Evolutionary conservation across 768 basidiomycete species (phyloP), one percentile per base, ranked within the genome.

Genomic region (Ephemerocybe angulata): DNA sequence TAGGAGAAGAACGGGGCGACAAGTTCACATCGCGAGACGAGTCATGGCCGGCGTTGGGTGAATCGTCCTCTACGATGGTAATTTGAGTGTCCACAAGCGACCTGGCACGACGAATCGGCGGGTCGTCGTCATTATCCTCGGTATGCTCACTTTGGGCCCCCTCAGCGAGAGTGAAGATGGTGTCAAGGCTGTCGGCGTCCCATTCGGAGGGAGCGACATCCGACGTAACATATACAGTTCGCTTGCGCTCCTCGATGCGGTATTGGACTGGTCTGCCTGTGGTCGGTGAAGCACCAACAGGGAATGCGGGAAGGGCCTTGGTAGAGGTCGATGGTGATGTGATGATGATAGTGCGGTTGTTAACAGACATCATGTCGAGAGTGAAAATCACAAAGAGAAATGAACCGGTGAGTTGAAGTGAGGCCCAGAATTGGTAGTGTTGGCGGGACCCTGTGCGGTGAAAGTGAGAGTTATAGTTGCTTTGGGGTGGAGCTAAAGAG

Each of bases 201-300:
- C 75, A 78, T 52, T 79, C 70, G 27, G 72, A 65, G 1, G 75
- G 77, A 25, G 72, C 69, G 29, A 71, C 64, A 58, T 78, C 76
- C 15, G 75, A 75, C 17, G 74, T 70, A 17, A 79, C 70, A 58
- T 76, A 77, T 40, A 79, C 65, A 4, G 78, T 79, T 46, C 76
- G 70, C 52, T 73, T 73, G 17, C 76, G 71, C 58, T 79, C 76
- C 59, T 78, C 78, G 54, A 79, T 76, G 41, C 77, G 76, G 60
- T 77, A 78, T 52, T 69, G 71, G 37, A 76, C 66, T 1, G 72
- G 61, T 24, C 67, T 59, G 55, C 68, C 73, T 13, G 69, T 61
- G 11, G 66, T 64, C 8, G 70, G 70, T n/a, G 71, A 69, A n/a
- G 62, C 38, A 17, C 57, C 61, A n/a, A n/a, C n/a, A 35, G 59